Conservation (phyloP, 768 basidiomycete species). For the Boletus coccyginus region DNA sequence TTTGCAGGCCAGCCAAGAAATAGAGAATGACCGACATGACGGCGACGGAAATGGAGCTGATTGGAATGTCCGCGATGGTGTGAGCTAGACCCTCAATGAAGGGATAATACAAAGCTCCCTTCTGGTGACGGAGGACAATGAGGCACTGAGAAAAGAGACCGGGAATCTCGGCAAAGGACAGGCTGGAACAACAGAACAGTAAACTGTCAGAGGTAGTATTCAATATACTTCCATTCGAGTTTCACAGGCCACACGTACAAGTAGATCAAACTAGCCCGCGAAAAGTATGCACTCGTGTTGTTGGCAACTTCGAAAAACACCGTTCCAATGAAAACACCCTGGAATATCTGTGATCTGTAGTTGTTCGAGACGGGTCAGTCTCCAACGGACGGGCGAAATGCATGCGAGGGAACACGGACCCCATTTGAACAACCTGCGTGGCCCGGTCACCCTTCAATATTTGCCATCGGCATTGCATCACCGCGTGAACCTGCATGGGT, state of each 20-base stretch:
- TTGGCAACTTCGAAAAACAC: conserved; percentile 41
- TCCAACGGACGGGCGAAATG: neutral
- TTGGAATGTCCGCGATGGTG: conserved; percentile 45
- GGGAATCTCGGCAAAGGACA: conserved; percentile 53
- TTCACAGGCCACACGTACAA: conserved; percentile 44
- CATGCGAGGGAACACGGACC: conserved; percentile 27
- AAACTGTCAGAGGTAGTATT: conserved; percentile 35
- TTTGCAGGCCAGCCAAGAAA: conserved; percentile 20
- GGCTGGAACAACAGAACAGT: conserved; percentile 49
- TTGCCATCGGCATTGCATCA: conserved; percentile 44
- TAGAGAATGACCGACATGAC: conserved; percentile 15
- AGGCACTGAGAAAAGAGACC: conserved; percentile 43
- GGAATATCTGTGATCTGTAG: conserved; percentile 35
- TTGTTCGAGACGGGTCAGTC: neutral
- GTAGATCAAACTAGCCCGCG: conserved; percentile 79
- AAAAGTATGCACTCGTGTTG: conserved; percentile 35
- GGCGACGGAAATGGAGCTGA: conserved; percentile 26
- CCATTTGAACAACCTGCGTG: conserved; percentile 33
- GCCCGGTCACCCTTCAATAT: conserved; percentile 41
- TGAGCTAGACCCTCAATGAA: conserved; percentile 44
- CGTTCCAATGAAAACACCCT: conserved; percentile 26
- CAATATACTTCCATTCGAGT: neutral
- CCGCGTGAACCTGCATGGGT: conserved; percentile 42
- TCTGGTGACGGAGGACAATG: conserved; percentile 41
- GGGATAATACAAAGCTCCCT: conserved; percentile 47